A percentile compares a stretch with the other conserved stretches of the same genome.
Evolutionary conservation across 2,329 filamentous ascomycete genomes (phyloP).

Genomic region (Colletotrichum neosansevieriae): DNA sequence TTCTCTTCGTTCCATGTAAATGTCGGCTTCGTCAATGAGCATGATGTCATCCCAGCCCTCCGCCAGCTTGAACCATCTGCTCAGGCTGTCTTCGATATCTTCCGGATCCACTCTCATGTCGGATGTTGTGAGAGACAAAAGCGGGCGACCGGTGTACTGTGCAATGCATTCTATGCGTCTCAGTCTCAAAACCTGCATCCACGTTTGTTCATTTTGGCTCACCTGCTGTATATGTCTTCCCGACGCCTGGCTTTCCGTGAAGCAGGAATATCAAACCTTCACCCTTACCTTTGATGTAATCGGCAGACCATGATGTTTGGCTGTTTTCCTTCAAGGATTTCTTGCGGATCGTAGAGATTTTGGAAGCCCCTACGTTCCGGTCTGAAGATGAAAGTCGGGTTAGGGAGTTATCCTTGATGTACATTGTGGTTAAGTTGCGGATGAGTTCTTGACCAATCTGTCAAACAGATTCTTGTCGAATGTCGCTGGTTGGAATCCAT

Average conservation of each 20-base stretch:
- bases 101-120: constrained; percentile 39
- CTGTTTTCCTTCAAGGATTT: no score
- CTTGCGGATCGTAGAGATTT: no score
- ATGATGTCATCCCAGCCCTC: constrained; percentile 45
- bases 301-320: no score
- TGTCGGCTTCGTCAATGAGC: constrained; percentile 47
- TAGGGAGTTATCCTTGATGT: no score
- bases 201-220: neutral
- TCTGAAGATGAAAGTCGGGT: no score
- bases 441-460: no score
- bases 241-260: constrained; percentile 19
- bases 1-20: constrained; percentile 38
- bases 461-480: no score
- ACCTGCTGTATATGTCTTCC: constrained; percentile 29
- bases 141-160: neutral
- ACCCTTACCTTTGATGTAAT: constrained; percentile 19
- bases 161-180: neutral
- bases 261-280: constrained; percentile 23
- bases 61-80: constrained; percentile 39
- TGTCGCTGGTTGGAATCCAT: no score
- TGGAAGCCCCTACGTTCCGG: no score
- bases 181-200: no score
- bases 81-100: constrained; percentile 38
- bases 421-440: no score
- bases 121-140: constrained; percentile 37